Evolutionary conservation across 2,329 filamentous ascomycete genomes (phyloP), one percentile per base, ranked within the genome.

Genomic region (Metarhizium guizhouense): DNA sequence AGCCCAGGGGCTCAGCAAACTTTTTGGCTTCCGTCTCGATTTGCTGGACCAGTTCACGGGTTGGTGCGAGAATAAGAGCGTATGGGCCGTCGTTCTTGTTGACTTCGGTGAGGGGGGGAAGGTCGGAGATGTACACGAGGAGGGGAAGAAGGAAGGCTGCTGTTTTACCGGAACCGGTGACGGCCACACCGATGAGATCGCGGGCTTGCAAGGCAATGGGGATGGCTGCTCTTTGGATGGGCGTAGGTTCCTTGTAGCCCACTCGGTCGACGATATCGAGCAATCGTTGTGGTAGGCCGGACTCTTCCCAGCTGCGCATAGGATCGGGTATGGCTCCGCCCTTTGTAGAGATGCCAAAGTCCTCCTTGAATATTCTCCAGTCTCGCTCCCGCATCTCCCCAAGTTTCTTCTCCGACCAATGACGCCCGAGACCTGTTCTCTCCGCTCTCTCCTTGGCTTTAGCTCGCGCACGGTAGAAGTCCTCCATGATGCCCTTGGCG

Each of bases 301-400:
- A 95, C 71, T 99, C 94, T 50, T 81, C 68, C 94, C 94, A 99
- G 63, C 80, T 90, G 52, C 94, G 90, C 92, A 99, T 97, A 0
- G 94, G 94, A 65, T 97, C 93, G 1, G 94, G 94, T 55, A 97
- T 90, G 30, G 81, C 80, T 47, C 93, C 93, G 56, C 94, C 94
- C 71, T 96, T 97, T 8, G 91, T 96, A 45, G 87, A 81, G 68
- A 99, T 99, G 64, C 94, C 95, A 75, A 96, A 97, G 72, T 99
- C 92, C 71, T 97, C 94, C 74, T 97, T 99, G 84, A 99, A 96
- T 64, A 99, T 97, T 68, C 94, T 89, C 94, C 94, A 99, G 72
- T 99, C 94, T 69, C 94, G 82, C 73, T 97, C 92, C 59, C 90
- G 88, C 94, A 99, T 99, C 65, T 96, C 89, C 14, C 88, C 84